A percentile compares a stretch with the other conserved stretches of the same genome.
phyloP scores from a whole-genome alignment of 2,329 filamentous ascomycete genomes.

The Cryphonectria nitschkei region DNA sequence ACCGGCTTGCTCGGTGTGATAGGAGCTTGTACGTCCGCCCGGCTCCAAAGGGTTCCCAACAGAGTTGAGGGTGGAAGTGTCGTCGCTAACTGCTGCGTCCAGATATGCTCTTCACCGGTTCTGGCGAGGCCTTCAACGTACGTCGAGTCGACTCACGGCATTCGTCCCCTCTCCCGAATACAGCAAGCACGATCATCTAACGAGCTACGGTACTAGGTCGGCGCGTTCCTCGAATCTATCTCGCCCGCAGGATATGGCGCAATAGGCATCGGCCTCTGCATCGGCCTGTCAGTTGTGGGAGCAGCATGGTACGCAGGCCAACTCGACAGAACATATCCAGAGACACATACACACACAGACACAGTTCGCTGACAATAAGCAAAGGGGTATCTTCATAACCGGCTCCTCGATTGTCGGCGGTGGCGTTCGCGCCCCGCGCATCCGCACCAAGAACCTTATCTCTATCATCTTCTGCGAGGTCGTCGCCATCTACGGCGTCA shows the following conservation, averaged over 20 bases:
- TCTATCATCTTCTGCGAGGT: slow-evolving; percentile 99
- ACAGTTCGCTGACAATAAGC: not conserved
- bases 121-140: slow-evolving; percentile 95
- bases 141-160: slow-evolving; percentile 35
- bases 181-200: slow-evolving; percentile 15
- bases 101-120: slow-evolving; percentile 99
- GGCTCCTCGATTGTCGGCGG: slow-evolving; percentile 96
- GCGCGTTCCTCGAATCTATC: slow-evolving; percentile 89
- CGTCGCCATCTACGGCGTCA: slow-evolving; percentile 99
- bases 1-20: slow-evolving; percentile 71
- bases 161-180: not conserved
- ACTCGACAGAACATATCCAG: not conserved
- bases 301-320: slow-evolving; percentile 79
- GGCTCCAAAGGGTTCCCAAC: not conserved
- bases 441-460: slow-evolving; percentile 99
- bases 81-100: slow-evolving; percentile 34
- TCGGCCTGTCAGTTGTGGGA: slow-evolving; percentile 93
- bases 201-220: slow-evolving; percentile 62
- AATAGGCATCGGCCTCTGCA: slow-evolving; percentile 89
- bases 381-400: slow-evolving; percentile 99
- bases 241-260: slow-evolving; percentile 95
- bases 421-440: slow-evolving; percentile 93
- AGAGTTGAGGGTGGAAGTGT: not conserved
- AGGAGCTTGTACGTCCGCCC: slow-evolving; percentile 70
- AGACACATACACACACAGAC: not conserved